A percentile compares a stretch with the other conserved stretches of the same genome.
Evolutionary conservation across 176 grass and related monocot species (phyloP).

Genomic region (Bonia amplexicaulis): DNA sequence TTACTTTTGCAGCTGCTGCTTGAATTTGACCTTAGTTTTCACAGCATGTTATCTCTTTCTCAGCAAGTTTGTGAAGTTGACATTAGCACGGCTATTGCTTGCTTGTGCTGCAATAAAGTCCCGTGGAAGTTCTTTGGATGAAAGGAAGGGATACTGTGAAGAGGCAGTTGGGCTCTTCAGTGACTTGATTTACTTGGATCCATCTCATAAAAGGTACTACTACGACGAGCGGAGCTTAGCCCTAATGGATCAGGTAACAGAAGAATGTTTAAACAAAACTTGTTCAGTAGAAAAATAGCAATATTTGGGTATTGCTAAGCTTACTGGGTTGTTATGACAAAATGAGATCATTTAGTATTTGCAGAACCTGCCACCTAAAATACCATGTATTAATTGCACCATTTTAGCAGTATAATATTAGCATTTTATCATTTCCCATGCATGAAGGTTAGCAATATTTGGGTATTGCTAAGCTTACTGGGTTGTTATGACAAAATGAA

Average conservation of each 20-base stretch:
- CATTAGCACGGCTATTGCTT: slow-evolving; percentile 69
- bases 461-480: too few species aligned
- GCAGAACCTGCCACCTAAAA: background rate
- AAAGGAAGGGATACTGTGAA: slow-evolving; percentile 62
- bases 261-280: slow-evolving; percentile 7
- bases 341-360: slow-evolving; percentile 7
- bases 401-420: background rate
- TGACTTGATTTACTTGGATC: slow-evolving; percentile 73
- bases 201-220: slow-evolving; percentile 71
- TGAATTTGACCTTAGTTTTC: slow-evolving; percentile 9
- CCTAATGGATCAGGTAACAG: slow-evolving; percentile 76
- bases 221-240: slow-evolving; percentile 77
- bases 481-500: too few species aligned
- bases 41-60: slow-evolving; percentile 31
- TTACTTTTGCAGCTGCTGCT: slow-evolving; percentile 5
- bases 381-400: background rate
- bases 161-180: slow-evolving; percentile 60
- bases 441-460: too few species aligned
- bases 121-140: slow-evolving; percentile 31
- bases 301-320: background rate
- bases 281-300: slow-evolving; percentile 6
- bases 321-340: background rate
- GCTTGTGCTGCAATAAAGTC: slow-evolving; percentile 61
- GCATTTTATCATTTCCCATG: background rate
- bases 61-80: slow-evolving; percentile 91